These are phyloP conservation scores for Eucalyptus polyanthemos DNA, from an alignment of 345 rosid species.

Conservation along the genomic window DNA sequence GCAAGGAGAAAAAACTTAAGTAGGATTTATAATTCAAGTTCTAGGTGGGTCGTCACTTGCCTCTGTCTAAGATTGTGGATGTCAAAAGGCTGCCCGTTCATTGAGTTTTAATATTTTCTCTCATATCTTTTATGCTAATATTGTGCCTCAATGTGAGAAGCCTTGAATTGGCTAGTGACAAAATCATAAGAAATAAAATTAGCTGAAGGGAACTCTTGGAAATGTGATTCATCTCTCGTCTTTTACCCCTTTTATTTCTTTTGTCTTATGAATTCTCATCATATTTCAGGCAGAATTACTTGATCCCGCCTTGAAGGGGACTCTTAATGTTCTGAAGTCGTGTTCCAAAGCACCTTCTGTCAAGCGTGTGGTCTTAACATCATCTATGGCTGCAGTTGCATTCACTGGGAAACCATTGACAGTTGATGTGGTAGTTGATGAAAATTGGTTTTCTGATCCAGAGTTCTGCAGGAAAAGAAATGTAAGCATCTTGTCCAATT, in stretches of 20 bases:
- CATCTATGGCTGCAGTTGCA: conserved; percentile 64
- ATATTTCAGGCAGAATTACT: conserved; percentile 54
- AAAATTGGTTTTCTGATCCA: conserved; percentile 68
- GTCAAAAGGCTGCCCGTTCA: neutral
- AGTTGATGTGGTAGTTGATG: conserved; percentile 65
- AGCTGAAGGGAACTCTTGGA: neutral
- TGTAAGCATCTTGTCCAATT: conserved; percentile 8
- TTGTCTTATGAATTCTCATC: neutral
- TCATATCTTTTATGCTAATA: neutral
- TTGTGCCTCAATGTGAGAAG: neutral
- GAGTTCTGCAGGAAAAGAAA: conserved; percentile 29
- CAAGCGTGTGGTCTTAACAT: conserved; percentile 67
- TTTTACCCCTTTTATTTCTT: neutral
- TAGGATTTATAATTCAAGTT: no score
- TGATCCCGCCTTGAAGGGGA: conserved; percentile 85
- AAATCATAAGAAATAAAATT: neutral
- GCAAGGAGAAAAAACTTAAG: no score
- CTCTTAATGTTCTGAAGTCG: conserved; percentile 70
- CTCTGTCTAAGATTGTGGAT: neutral
- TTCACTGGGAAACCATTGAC: conserved; percentile 46
- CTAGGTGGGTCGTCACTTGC: neutral
- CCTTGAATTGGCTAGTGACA: neutral
- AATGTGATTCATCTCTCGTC: neutral
- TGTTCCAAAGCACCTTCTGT: conserved; percentile 56
- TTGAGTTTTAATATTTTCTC: neutral